phyloP scores from a whole-genome alignment of 768 basidiomycete genomes.

The Kwoniella pini region DNA sequence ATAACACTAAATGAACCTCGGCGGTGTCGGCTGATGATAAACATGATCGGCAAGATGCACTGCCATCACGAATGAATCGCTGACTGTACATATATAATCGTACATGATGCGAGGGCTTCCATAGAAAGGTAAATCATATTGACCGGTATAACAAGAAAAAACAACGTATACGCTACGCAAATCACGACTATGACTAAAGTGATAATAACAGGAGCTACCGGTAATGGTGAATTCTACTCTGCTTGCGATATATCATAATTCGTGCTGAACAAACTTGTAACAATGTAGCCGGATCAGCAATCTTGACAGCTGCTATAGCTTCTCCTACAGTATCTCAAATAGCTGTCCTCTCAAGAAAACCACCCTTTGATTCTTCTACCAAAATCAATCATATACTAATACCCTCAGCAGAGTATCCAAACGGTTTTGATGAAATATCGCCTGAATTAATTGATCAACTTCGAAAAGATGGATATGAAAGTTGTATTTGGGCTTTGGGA shows the following conservation, averaged over 20 bases:
- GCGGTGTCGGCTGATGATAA: too few relatives aligned
- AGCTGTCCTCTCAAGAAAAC: constrained; percentile 25
- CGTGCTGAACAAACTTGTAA: background rate
- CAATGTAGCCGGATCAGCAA: constrained; percentile 24
- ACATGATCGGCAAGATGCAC: too few relatives aligned
- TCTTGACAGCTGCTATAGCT: constrained; percentile 26
- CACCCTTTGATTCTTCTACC: constrained; percentile 14
- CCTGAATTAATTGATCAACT: constrained; percentile 16
- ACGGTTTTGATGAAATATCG: constrained; percentile 30
- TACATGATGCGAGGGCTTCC: too few relatives aligned
- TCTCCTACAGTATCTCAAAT: constrained; percentile 23
- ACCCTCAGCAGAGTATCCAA: constrained; percentile 25
- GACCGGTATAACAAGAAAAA: too few relatives aligned
- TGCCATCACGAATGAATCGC: too few relatives aligned
- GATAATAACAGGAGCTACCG: constrained; percentile 37
- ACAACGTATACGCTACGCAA: background rate
- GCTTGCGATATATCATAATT: background rate
- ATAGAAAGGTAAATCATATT: too few relatives aligned
- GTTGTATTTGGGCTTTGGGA: constrained; percentile 33
- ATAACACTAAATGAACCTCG: too few relatives aligned
- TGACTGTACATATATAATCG: too few relatives aligned
- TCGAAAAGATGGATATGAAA: constrained; percentile 16
- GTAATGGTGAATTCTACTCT: constrained; percentile 27
- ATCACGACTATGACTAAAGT: constrained; percentile 22
- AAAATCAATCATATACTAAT: constrained; percentile 25